Evolutionary conservation across 257 asterid species (phyloP).

Genomic region (Echium plantagineum): DNA sequence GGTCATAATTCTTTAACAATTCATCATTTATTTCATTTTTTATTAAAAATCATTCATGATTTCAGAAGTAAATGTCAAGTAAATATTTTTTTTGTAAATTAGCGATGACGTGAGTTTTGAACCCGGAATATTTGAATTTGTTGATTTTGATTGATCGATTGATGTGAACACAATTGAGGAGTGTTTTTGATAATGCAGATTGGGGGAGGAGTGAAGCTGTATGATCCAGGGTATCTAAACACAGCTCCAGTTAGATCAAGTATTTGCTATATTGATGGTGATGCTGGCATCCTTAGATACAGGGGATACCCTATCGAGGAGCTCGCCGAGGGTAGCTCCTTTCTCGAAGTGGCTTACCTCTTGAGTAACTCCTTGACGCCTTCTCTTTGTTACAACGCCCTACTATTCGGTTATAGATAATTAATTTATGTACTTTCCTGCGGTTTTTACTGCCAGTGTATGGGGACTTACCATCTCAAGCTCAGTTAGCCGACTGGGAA

Average conservation of each 20-base stretch:
- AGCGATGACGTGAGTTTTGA: too few relatives aligned
- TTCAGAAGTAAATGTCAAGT: too few relatives aligned
- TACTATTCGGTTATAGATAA: too few relatives aligned
- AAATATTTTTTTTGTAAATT: too few relatives aligned
- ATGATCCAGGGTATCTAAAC: conserved; percentile 95
- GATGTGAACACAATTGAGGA: too few relatives aligned
- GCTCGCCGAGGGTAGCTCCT: conserved; percentile 84
- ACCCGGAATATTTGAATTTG: too few relatives aligned
- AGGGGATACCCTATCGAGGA: conserved; percentile 96
- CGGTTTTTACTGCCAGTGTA: conserved; percentile 45
- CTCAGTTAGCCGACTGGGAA: conserved; percentile 88
- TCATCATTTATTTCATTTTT: too few relatives aligned
- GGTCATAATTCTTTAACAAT: conserved; percentile 15
- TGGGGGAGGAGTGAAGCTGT: conserved; percentile 74
- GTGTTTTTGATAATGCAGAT: conserved; percentile 29
- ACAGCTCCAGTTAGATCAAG: conserved; percentile 96
- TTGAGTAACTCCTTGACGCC: conserved; percentile 7
- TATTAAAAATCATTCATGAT: too few relatives aligned
- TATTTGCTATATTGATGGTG: conserved; percentile 89
- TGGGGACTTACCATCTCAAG: conserved; percentile 80
- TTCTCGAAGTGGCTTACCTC: conserved; percentile 88
- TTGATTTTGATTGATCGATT: too few relatives aligned
- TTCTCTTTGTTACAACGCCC: too few relatives aligned
- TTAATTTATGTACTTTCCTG: too few relatives aligned
- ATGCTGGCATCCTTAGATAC: conserved; percentile 90